phyloP scores from a whole-genome alignment of 192 early-diverging fungal genomes.

The Podila minutissima region DNA sequence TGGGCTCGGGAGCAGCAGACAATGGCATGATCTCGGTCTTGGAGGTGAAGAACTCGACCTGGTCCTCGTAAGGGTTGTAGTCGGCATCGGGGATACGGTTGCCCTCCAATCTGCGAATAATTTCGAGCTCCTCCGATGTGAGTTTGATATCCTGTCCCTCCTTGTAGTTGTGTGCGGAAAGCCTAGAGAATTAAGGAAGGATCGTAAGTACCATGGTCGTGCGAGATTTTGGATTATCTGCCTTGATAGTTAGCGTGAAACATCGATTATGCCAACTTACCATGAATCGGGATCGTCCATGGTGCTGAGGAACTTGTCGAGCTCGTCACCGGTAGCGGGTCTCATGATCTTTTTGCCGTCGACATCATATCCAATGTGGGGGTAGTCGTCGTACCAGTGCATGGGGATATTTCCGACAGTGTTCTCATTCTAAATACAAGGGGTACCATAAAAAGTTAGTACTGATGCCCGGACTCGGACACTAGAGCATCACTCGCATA shows the following conservation, averaged over 20 bases:
- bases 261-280: slow-evolving; percentile 40
- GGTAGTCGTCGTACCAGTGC: slow-evolving; percentile 97
- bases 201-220: no score
- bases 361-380: slow-evolving; percentile 96
- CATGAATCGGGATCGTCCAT: slow-evolving; percentile 95
- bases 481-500: no score
- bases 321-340: slow-evolving; percentile 89
- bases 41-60: slow-evolving; percentile 96
- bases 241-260: background rate
- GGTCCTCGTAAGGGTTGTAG: slow-evolving; percentile 93
- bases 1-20: slow-evolving; percentile 91
- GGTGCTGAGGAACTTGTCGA: slow-evolving; percentile 91
- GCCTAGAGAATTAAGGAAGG: slow-evolving; percentile 19
- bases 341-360: slow-evolving; percentile 92
- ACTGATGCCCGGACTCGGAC: background rate
- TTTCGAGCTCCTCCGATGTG: slow-evolving; percentile 90
- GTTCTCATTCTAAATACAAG: slow-evolving; percentile 72
- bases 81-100: slow-evolving; percentile 82
- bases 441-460: background rate
- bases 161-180: slow-evolving; percentile 83
- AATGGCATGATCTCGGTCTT: slow-evolving; percentile 85
- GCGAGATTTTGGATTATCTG: no score
- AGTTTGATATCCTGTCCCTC: slow-evolving; percentile 87
- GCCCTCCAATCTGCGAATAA: slow-evolving; percentile 89
- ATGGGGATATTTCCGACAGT: slow-evolving; percentile 96